Percentiles rank a stretch among this genome's conserved stretches.
Conservation (phyloP, 371 early-diverging fungal species). For the Mortierella sp. region DNA sequence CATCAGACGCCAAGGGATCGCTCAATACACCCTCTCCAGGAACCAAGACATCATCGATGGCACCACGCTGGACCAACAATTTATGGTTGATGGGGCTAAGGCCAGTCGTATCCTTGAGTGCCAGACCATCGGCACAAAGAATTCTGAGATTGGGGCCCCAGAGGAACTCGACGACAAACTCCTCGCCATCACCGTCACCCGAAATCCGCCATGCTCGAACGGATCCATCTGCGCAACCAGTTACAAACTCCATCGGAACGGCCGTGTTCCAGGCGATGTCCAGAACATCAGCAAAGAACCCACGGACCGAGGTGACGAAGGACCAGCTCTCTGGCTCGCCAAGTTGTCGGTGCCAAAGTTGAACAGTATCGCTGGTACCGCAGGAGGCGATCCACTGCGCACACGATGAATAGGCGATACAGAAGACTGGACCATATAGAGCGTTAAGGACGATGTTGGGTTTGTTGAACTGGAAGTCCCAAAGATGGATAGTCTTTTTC, state of each 20-base stretch:
- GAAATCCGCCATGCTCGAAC: background rate
- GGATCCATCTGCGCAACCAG: background rate
- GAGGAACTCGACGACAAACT: background rate
- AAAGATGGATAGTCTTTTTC: background rate
- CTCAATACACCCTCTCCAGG: too few species aligned
- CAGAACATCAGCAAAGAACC: background rate
- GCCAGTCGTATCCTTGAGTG: background rate
- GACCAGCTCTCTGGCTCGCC: background rate
- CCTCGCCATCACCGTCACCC: background rate
- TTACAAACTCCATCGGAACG: background rate
- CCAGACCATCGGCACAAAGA: background rate
- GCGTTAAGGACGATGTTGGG: background rate
- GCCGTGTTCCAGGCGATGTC: background rate
- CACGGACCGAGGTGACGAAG: background rate
- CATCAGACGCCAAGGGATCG: too few species aligned
- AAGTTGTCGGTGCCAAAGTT: background rate
- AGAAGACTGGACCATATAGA: background rate
- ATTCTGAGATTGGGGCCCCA: background rate
- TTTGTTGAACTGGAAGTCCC: background rate
- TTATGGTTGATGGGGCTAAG: background rate
- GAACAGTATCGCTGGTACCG: background rate
- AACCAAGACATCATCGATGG: too few species aligned
- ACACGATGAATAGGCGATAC: background rate
- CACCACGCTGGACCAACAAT: background rate
- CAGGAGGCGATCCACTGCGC: background rate